A percentile compares a stretch with the other conserved stretches of the same genome.
phyloP scores from a whole-genome alignment of 495 filamentous ascomycete species.

The Podospora anserina region DNA sequence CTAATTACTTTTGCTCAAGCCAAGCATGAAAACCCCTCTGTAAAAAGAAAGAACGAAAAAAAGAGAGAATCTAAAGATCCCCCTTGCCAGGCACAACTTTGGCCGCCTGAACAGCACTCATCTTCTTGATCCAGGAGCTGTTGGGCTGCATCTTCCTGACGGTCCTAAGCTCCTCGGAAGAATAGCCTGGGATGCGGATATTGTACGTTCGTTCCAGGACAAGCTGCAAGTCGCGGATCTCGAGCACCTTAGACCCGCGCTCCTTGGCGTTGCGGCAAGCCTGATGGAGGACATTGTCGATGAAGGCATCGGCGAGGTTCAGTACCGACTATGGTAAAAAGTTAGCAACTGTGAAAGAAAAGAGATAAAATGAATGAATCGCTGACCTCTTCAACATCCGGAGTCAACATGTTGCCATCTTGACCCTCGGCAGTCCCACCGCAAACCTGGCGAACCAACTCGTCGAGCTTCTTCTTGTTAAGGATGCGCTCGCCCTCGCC shows the following conservation, averaged over 20 bases:
- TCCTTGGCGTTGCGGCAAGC: conserved; percentile 92
- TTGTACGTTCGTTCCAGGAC: conserved; percentile 97
- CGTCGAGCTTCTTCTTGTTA: conserved; percentile 94
- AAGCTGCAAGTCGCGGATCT: conserved; percentile 91
- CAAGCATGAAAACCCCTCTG: background rate
- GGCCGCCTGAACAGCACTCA: conserved; percentile 90
- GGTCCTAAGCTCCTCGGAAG: conserved; percentile 88
- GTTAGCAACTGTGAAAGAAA: background rate
- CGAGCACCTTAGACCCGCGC: conserved; percentile 79
- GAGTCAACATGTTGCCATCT: conserved; percentile 65
- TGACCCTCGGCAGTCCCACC: conserved; percentile 69
- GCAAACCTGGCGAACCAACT: conserved; percentile 89
- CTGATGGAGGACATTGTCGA: conserved; percentile 80
- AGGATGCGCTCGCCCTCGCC: conserved; percentile 85
- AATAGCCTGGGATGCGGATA: conserved; percentile 93
- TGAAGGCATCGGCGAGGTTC: conserved; percentile 87
- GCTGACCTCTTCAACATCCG: conserved; percentile 91
- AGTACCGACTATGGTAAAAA: conserved; percentile 64
- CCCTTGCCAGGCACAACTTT: conserved; percentile 66
- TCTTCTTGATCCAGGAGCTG: conserved; percentile 86
- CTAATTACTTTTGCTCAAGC: background rate
- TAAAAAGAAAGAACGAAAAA: background rate
- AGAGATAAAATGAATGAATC: conserved; percentile 15
- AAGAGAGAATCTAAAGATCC: conserved; percentile 34
- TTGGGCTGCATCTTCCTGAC: conserved; percentile 89